These are phyloP conservation scores for Eimeria sp. DNA, from an alignment of 169 alveolate genomes.

Conservation along the genomic window DNA sequence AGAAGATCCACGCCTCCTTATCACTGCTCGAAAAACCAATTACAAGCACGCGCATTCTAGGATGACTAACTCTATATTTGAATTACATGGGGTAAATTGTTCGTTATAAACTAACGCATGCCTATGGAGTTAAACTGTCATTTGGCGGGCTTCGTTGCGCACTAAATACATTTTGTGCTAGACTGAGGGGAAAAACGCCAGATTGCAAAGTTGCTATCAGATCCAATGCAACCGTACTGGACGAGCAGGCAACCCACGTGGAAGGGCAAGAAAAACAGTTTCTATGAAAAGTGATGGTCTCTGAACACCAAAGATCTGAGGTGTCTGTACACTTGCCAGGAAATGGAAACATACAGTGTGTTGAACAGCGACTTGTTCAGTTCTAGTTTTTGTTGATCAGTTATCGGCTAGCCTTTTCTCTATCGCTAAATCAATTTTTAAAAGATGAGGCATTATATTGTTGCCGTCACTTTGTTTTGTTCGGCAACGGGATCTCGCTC, in stretches of 20 bases:
- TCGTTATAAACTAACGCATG: background rate
- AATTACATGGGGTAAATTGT: background rate
- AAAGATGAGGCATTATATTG: conserved; percentile 25
- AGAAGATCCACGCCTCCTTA: background rate
- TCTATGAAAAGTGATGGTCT: background rate
- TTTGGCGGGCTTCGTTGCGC: background rate
- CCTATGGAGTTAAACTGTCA: background rate
- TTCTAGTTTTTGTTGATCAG: conserved; percentile 4
- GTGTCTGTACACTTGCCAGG: conserved; percentile 68
- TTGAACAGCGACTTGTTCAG: conserved; percentile 5
- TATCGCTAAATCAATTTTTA: conserved; percentile 49
- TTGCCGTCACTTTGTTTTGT: conserved; percentile 61
- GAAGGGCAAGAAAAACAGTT: conserved; percentile 4
- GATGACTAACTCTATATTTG: background rate
- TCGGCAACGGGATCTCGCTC: conserved; percentile 68
- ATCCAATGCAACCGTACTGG: background rate
- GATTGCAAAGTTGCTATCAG: background rate
- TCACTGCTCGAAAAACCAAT: background rate
- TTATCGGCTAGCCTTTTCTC: conserved; percentile 20
- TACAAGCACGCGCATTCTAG: background rate
- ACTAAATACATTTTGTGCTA: background rate
- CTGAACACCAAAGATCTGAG: background rate
- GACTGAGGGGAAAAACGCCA: background rate
- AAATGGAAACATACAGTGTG: conserved; percentile 1
- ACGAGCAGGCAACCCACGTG: background rate